These are phyloP conservation scores for Lathyrus tuberosus DNA, from an alignment of 306 rosid genomes.

Conservation along the genomic window DNA sequence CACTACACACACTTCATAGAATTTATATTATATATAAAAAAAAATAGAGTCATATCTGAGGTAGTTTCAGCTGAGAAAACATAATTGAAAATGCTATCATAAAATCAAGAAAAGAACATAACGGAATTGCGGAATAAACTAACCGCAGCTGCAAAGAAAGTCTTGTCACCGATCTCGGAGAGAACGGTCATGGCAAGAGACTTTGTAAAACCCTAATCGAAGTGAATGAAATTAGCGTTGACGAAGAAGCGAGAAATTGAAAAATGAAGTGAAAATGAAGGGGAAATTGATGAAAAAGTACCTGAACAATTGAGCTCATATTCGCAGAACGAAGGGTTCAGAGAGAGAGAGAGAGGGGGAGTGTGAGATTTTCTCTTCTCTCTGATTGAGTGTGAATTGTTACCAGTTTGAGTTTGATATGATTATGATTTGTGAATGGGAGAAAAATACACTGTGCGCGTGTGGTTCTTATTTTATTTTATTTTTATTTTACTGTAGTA, in stretches of 20 bases:
- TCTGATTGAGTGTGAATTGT: neutral
- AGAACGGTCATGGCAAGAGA: constrained; percentile 93
- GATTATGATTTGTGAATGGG: neutral
- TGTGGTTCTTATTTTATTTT: neutral
- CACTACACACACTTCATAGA: neutral
- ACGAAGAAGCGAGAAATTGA: constrained; percentile 1
- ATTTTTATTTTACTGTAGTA: neutral
- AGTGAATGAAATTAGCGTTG: constrained; percentile 1
- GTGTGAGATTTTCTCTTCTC: neutral
- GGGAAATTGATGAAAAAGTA: constrained; percentile 16
- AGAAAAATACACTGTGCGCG: neutral
- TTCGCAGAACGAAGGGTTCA: constrained; percentile 24
- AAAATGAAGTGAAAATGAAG: neutral
- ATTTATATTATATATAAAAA: neutral
- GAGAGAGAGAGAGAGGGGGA: neutral
- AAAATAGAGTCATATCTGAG: constrained; percentile 9
- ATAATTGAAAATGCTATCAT: neutral
- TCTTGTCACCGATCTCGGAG: constrained; percentile 98
- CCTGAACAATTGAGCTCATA: constrained; percentile 87
- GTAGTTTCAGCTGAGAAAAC: constrained; percentile 28
- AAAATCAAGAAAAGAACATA: neutral
- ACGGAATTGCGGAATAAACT: constrained; percentile 24
- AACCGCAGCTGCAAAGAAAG: constrained; percentile 98
- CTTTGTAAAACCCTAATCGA: constrained; percentile 81
- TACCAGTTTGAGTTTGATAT: constrained; percentile 1